phyloP scores from a whole-genome alignment of 495 filamentous ascomycete species.

The Annulohypoxylon stygium region DNA sequence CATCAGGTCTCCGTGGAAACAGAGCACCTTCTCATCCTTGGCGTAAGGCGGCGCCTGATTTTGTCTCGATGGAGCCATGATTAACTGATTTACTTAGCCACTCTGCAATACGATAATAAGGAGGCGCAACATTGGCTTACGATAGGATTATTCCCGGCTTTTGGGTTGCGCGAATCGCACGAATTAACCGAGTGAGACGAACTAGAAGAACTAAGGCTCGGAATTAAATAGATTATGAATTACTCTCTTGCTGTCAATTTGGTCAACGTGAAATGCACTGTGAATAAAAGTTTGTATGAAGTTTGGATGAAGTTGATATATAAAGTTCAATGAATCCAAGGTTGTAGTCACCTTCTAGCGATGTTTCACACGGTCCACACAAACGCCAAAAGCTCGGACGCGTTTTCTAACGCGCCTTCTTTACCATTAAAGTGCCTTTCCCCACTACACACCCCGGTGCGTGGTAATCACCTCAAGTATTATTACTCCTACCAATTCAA shows the following conservation, averaged over 20 bases:
- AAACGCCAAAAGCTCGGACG: slow-evolving; percentile 40
- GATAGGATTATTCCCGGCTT: neutral
- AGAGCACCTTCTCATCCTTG: slow-evolving; percentile 94
- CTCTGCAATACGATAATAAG: slow-evolving; percentile 8
- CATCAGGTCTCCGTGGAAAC: slow-evolving; percentile 95
- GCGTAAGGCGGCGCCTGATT: slow-evolving; percentile 69
- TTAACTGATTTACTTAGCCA: slow-evolving; percentile 6
- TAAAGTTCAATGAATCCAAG: neutral
- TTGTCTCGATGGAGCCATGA: slow-evolving; percentile 58
- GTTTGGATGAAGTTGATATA: neutral
- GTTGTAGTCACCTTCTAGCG: neutral
- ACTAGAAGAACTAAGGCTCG: neutral
- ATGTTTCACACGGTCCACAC: neutral
- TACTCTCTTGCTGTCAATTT: neutral
- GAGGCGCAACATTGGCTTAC: neutral
- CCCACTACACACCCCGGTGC: slow-evolving; percentile 33
- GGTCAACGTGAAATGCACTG: neutral
- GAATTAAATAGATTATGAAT: neutral
- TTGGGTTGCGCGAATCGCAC: neutral
- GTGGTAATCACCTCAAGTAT: slow-evolving; percentile 8
- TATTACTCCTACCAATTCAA: slow-evolving; percentile 19
- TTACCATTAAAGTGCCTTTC: slow-evolving; percentile 33
- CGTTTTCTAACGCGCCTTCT: slow-evolving; percentile 43
- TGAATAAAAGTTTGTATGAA: neutral
- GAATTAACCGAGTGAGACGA: neutral